phyloP scores from a whole-genome alignment of 1,284 basidiomycete genomes.

The Pseudozyma tsukubaensis region DNA sequence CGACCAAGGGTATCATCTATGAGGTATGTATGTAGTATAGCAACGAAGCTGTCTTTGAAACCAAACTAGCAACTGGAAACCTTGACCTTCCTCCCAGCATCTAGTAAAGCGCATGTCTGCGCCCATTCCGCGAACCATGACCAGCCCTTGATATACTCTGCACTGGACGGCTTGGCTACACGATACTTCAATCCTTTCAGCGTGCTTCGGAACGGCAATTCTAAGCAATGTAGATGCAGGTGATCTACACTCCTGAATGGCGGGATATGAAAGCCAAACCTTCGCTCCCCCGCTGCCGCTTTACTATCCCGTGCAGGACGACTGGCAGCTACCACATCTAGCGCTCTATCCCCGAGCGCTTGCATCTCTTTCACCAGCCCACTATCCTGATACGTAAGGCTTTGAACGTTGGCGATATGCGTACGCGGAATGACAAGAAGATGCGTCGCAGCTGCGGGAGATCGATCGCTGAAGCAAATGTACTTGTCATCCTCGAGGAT shows the following conservation, averaged over 20 bases:
- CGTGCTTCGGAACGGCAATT: constrained; percentile 75
- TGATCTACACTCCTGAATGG: constrained; percentile 83
- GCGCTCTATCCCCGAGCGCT: constrained; percentile 73
- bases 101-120: constrained; percentile 77
- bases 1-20: neutral
- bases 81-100: constrained; percentile 73
- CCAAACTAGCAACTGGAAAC: constrained; percentile 65
- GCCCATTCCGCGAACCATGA: constrained; percentile 80
- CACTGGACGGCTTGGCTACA: constrained; percentile 61
- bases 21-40: neutral
- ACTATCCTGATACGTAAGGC: constrained; percentile 68
- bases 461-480: constrained; percentile 76
- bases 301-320: constrained; percentile 16
- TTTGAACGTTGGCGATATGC: constrained; percentile 73
- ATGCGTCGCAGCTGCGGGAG: constrained; percentile 76
- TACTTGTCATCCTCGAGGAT: constrained; percentile 76
- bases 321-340: constrained; percentile 69
- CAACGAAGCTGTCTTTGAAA: neutral
- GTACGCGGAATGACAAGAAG: constrained; percentile 76
- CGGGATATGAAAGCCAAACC: constrained; percentile 73
- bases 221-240: constrained; percentile 82
- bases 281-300: constrained; percentile 32
- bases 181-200: constrained; percentile 75
- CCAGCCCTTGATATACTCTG: constrained; percentile 75
- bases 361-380: constrained; percentile 74